phyloP scores from a whole-genome alignment of 2,329 filamentous ascomycete species.

The Lachnellula hyalina region DNA sequence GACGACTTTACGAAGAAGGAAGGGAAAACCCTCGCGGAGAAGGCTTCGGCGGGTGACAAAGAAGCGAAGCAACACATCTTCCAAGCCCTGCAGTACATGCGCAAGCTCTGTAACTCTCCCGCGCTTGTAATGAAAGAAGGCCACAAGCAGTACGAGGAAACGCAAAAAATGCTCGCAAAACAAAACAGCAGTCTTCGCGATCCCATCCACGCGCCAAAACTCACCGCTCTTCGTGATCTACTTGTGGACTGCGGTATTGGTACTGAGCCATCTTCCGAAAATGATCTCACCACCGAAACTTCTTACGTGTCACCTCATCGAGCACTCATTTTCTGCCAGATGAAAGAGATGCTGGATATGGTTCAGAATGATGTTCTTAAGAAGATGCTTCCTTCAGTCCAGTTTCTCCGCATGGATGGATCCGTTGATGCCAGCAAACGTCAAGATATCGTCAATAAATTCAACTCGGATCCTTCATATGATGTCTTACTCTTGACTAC shows the following conservation, averaged over 20 bases:
- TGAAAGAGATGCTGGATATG: slow-evolving; percentile 99
- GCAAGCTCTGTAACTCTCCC: slow-evolving; percentile 96
- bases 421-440: slow-evolving; percentile 87
- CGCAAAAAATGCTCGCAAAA: slow-evolving; percentile 71
- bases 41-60: slow-evolving; percentile 80
- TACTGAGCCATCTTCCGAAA: slow-evolving; percentile 49
- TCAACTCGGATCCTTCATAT: slow-evolving; percentile 96
- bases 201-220: slow-evolving; percentile 82
- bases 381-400: slow-evolving; percentile 85
- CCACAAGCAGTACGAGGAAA: slow-evolving; percentile 84
- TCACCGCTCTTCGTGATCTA: slow-evolving; percentile 82
- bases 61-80: slow-evolving; percentile 98
- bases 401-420: slow-evolving; percentile 90
- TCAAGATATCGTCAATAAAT: slow-evolving; percentile 97
- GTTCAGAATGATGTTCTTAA: slow-evolving; percentile 91
- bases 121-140: slow-evolving; percentile 93
- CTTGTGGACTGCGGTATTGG: slow-evolving; percentile 99
- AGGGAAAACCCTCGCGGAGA: slow-evolving; percentile 77
- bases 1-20: slow-evolving; percentile 96
- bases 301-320: slow-evolving; percentile 93
- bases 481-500: slow-evolving; percentile 92
- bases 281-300: slow-evolving; percentile 51
- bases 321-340: slow-evolving; percentile 95
- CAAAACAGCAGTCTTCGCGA: slow-evolving; percentile 81
- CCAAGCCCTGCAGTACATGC: slow-evolving; percentile 98